Evolutionary conservation across 2,329 filamentous ascomycete genomes (phyloP).

Genomic region (Beauveria medogensis): DNA sequence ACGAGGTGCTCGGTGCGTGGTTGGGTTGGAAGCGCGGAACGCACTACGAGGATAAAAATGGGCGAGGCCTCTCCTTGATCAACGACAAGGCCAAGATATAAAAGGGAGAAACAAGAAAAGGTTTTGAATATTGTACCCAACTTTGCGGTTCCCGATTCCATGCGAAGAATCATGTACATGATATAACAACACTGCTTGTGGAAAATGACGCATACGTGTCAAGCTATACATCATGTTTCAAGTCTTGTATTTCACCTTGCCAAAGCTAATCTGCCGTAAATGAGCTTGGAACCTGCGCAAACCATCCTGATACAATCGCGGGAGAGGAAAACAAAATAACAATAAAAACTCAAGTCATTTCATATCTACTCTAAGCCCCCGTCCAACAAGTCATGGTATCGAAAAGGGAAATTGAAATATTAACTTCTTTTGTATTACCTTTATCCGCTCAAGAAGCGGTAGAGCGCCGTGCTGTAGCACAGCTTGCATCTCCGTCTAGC

Average conservation of each 20-base stretch:
- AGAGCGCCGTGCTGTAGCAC: not conserved
- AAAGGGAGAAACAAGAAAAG: not conserved
- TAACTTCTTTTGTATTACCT: slow-evolving; percentile 8
- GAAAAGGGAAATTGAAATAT: slow-evolving; percentile 22
- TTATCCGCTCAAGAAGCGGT: not conserved
- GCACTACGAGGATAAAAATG: slow-evolving; percentile 60
- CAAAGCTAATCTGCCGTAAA: not conserved
- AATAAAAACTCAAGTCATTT: slow-evolving; percentile 1
- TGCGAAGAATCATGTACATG: not conserved
- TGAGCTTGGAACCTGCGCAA: not conserved
- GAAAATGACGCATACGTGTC: no score
- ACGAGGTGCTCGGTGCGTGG: slow-evolving; percentile 62
- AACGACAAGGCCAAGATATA: slow-evolving; percentile 25
- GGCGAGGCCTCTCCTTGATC: slow-evolving; percentile 44
- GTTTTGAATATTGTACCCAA: no score
- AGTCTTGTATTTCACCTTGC: not conserved
- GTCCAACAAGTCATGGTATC: slow-evolving; percentile 28
- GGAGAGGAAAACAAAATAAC: not conserved
- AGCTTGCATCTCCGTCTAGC: not conserved
- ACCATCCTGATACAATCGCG: not conserved
- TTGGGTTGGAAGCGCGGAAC: slow-evolving; percentile 65
- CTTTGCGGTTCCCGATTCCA: not conserved
- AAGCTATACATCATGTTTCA: no score
- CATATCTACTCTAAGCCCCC: slow-evolving; percentile 25
- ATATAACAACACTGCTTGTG: no score